These are phyloP conservation scores for Aspergillus pseudoglaucus DNA, from an alignment of 2,329 filamentous ascomycete genomes.

Conservation along the genomic window DNA sequence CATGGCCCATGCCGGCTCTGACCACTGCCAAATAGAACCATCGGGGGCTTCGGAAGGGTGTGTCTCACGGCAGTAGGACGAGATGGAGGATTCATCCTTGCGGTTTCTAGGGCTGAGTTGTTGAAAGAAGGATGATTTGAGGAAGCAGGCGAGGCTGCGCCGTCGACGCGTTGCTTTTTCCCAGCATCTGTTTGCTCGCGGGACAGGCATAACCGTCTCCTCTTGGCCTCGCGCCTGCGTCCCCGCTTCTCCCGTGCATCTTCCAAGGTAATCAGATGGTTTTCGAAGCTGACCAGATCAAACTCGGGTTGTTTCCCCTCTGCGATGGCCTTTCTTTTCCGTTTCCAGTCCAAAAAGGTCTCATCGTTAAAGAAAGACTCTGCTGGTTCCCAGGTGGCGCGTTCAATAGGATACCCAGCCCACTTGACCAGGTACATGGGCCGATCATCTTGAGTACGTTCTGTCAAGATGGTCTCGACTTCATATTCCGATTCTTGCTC, in stretches of 20 bases:
- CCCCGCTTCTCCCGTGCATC: constrained; percentile 18
- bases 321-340: constrained; percentile 25
- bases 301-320: constrained; percentile 25
- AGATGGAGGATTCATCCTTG: not conserved
- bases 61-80: not conserved
- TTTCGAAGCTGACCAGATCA: constrained; percentile 27
- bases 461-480: constrained; percentile 50
- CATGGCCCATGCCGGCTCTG: not conserved
- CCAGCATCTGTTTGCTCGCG: not conserved
- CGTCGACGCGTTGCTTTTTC: not conserved
- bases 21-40: not conserved
- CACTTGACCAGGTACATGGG: constrained; percentile 57
- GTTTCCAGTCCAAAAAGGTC: constrained; percentile 37
- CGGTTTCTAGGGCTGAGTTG: not conserved
- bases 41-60: not conserved
- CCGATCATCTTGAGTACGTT: constrained; percentile 32
- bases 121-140: not conserved
- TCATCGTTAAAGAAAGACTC: constrained; percentile 33
- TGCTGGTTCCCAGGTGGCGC: constrained; percentile 50
- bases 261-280: constrained; percentile 14
- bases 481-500: constrained; percentile 46
- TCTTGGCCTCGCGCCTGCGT: constrained; percentile 23
- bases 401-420: constrained; percentile 53
- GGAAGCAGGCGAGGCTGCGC: not conserved
- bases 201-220: constrained; percentile 16